Conservation (phyloP, 2,329 filamentous ascomycete species). For the Clonostachys byssicola region DNA sequence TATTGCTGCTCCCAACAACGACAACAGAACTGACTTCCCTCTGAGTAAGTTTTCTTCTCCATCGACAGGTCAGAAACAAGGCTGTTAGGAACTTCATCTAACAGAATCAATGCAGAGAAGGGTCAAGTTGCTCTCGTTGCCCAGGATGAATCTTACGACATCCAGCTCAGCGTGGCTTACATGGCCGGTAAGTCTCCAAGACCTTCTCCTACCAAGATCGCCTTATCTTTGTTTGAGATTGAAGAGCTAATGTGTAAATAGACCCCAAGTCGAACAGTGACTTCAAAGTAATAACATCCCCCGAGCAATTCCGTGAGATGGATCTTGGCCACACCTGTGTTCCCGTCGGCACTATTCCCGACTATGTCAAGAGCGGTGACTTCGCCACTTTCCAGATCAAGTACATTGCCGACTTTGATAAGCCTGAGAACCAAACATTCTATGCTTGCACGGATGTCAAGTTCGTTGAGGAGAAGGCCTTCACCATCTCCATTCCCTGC, state of each 20-base stretch:
- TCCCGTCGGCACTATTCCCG: conserved; percentile 23
- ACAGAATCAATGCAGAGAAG: conserved; percentile 31
- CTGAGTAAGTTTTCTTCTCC: conserved; percentile 30
- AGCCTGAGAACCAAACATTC: conserved; percentile 36
- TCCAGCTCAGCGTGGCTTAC: conserved; percentile 50
- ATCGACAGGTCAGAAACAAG: neutral
- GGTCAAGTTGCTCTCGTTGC: conserved; percentile 51
- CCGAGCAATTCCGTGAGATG: conserved; percentile 27
- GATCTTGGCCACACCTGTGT: conserved; percentile 42
- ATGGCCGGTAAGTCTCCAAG: conserved; percentile 30
- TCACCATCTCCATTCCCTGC: conserved; percentile 28
- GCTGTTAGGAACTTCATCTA: neutral
- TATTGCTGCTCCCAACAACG: conserved; percentile 24
- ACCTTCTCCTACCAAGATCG: neutral
- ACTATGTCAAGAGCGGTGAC: conserved; percentile 27
- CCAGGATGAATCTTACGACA: conserved; percentile 51
- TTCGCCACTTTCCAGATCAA: conserved; percentile 45
- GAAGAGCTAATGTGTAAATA: conserved; percentile 5
- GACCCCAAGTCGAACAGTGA: conserved; percentile 33
- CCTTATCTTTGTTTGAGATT: neutral
- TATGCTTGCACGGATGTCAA: conserved; percentile 46
- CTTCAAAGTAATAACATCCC: conserved; percentile 30
- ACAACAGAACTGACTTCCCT: conserved; percentile 51
- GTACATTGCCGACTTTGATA: conserved; percentile 38
- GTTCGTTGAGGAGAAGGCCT: conserved; percentile 27